Percentiles rank a stretch among this genome's conserved stretches.
Conservation (phyloP, 2,329 filamentous ascomycete genomes). For the Oidium heveae region DNA sequence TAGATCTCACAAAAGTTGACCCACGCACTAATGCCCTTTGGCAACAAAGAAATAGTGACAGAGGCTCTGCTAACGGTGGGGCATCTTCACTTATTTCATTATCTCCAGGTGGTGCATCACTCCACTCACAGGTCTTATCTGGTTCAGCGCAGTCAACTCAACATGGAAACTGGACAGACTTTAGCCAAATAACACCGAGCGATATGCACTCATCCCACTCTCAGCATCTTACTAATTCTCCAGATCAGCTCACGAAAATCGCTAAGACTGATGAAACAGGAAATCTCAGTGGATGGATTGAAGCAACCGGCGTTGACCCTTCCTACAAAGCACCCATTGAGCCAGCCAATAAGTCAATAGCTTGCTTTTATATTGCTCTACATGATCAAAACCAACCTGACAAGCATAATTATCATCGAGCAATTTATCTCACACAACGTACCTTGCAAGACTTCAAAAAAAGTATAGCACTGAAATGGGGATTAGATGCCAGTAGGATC, state of each 20-base stretch:
- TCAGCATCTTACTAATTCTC: constrained; percentile 20
- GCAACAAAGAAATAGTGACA: constrained; percentile 24
- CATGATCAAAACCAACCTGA: constrained; percentile 21
- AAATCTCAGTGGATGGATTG: constrained; percentile 59
- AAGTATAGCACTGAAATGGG: constrained; percentile 54
- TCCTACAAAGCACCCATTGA: constrained; percentile 60
- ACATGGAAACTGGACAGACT: constrained; percentile 29
- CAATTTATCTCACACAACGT: constrained; percentile 61
- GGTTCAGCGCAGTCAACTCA: constrained; percentile 11
- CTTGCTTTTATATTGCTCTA: constrained; percentile 64
- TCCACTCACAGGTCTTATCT: constrained; percentile 29
- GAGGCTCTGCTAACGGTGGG: constrained; percentile 27
- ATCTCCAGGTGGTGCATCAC: constrained; percentile 37
- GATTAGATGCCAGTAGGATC: constrained; percentile 47
- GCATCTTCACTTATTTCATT: constrained; percentile 35
- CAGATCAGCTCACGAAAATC: constrained; percentile 28
- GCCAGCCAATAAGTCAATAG: constrained; percentile 43
- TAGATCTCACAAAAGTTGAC: constrained; percentile 29
- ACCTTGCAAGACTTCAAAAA: constrained; percentile 49
- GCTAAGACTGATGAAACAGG: constrained; percentile 32
- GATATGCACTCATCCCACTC: constrained; percentile 19
- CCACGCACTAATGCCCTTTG: constrained; percentile 12
- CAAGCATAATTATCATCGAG: constrained; percentile 42
- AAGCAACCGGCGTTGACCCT: constrained; percentile 72
- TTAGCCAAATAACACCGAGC: constrained; percentile 25